Evolutionary conservation across 2,329 filamentous ascomycete species (phyloP).

Genomic region (Waltergamsia citrina): DNA sequence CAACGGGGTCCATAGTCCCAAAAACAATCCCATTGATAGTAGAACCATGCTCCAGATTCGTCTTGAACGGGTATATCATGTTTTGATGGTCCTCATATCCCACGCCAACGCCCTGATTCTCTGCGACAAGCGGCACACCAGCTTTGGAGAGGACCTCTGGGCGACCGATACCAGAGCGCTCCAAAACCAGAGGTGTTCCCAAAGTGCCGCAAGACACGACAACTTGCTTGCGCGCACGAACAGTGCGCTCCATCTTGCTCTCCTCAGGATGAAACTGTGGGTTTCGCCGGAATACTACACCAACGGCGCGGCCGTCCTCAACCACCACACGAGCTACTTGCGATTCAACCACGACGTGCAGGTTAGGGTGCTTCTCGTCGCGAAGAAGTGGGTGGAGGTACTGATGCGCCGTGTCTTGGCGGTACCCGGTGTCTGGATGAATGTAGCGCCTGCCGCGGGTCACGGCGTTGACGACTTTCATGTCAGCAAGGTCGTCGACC

Average conservation of each 20-base stretch:
- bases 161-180: conserved; percentile 41
- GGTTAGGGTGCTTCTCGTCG: conserved; percentile 36
- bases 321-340: conserved; percentile 40
- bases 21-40: conserved; percentile 41
- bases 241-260: background rate
- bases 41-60: conserved; percentile 16
- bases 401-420: conserved; percentile 47
- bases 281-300: conserved; percentile 2
- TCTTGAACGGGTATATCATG: conserved; percentile 38
- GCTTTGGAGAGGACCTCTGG: conserved; percentile 12
- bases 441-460: conserved; percentile 15
- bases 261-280: background rate
- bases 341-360: conserved; percentile 48
- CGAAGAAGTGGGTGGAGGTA: conserved; percentile 28
- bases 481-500: conserved; percentile 36
- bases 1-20: conserved; percentile 29
- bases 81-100: conserved; percentile 41
- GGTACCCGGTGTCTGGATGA: conserved; percentile 32
- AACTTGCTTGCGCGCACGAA: conserved; percentile 36
- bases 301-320: conserved; percentile 5
- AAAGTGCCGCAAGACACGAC: conserved; percentile 29
- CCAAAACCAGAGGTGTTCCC: conserved; percentile 35
- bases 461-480: conserved; percentile 28
- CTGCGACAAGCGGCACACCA: conserved; percentile 9
- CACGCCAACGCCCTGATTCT: conserved; percentile 12